Evolutionary conservation across 2,329 filamentous ascomycete genomes (phyloP), one percentile per base, ranked within the genome.

Genomic region (Arthrocladium fulminans): DNA sequence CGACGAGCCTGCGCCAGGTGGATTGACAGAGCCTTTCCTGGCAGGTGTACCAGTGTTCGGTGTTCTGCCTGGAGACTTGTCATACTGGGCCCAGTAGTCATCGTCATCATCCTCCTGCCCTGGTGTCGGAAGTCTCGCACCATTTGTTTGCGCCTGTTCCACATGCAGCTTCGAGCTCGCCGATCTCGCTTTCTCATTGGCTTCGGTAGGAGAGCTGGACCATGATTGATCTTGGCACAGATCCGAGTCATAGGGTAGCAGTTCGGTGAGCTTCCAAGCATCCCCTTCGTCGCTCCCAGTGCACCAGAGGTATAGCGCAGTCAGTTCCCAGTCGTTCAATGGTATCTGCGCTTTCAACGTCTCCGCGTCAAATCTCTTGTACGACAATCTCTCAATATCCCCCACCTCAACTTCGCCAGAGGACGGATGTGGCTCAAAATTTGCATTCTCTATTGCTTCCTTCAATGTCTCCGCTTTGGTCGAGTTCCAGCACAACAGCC

Each of bases 41-140:
- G 67, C 66, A 8, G 75, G 75, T 2, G 44, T 47, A 17, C 23
- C 20, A 3, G 7, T 5, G 39, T 29, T n/a, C 2, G 44, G 44
- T 10, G 75, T 77, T 42, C 68, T 61, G 25, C 68, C 69, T 1
- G 77, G 75, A 2, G 75, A 77, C 45, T 70, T 67, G 62, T 80
- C 77, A 57, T 83, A 82, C 55, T 75, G 73, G 3, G 75, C 77
- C 80, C 80, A 83, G 62, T 83, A 83, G 53, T 75, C 74, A 52
- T 78, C 78, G 45, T 81, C 79, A 48, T 81, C 76, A 17, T 77
- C 74, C 1, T 74, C 72, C 2, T 75, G 72, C n/a, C 67, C 61
- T 5, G 60, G 57, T 4, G 51, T 47, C 1, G 51, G 51, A 7
- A 55, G 51, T 32, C 51, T 52, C 23, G 45, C 43, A 20, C 50